phyloP scores from a whole-genome alignment of 2,329 filamentous ascomycete genomes.

The Elsinoe ampelina region DNA sequence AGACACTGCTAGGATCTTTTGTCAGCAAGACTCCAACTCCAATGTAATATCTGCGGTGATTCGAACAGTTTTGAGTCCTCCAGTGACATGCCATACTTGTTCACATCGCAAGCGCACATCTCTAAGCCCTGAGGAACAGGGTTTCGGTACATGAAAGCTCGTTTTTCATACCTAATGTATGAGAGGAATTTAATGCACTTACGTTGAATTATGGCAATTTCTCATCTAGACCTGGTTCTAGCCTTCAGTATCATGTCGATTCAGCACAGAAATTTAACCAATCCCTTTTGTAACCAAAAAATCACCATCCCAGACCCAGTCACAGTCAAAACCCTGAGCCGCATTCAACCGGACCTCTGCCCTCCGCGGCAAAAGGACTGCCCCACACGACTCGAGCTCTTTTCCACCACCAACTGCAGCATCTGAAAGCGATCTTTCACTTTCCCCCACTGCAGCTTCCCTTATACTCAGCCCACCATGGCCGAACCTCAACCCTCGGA shows the following conservation, averaged over 20 bases:
- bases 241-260: too few relatives aligned
- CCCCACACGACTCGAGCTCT: neutral
- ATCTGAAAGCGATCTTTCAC: neutral
- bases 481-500: slow-evolving; percentile 52
- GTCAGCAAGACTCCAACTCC: too few relatives aligned
- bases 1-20: neutral
- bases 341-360: slow-evolving; percentile 1
- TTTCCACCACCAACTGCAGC: neutral
- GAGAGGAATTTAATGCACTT: too few relatives aligned
- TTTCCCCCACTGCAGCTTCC: neutral
- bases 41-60: too few relatives aligned
- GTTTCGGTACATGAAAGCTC: too few relatives aligned
- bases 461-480: slow-evolving; percentile 34
- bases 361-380: neutral
- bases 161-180: too few relatives aligned
- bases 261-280: too few relatives aligned
- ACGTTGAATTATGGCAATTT: too few relatives aligned
- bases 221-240: too few relatives aligned
- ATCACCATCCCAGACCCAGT: neutral
- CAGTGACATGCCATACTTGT: neutral
- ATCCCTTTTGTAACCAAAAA: neutral
- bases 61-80: too few relatives aligned
- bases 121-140: too few relatives aligned
- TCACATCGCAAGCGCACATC: neutral
- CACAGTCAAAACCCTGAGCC: neutral